phyloP scores from a whole-genome alignment of 495 filamentous ascomycete genomes.

The Amorphotheca resinae region DNA sequence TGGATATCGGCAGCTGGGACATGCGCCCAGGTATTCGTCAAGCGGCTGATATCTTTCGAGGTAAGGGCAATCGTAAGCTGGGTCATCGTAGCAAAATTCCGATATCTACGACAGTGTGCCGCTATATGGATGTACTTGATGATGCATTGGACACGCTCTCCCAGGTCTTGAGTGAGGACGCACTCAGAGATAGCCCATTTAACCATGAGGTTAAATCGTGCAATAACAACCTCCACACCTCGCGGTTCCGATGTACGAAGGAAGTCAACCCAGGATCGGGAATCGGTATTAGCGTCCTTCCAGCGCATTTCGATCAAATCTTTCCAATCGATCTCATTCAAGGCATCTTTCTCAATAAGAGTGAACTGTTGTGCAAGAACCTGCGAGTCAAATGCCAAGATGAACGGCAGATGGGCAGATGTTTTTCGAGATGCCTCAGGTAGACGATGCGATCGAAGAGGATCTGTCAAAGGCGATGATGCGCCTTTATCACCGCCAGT shows the following conservation, averaged over 20 bases:
- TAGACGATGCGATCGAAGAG: conserved; percentile 16
- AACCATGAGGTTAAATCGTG: conserved; percentile 92
- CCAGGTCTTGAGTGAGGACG: conserved; percentile 66
- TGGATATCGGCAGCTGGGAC: conserved; percentile 58
- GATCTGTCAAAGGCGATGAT: conserved; percentile 16
- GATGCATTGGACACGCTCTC: conserved; percentile 74
- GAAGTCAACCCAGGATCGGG: conserved; percentile 85
- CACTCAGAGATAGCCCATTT: conserved; percentile 94
- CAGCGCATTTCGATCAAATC: conserved; percentile 92
- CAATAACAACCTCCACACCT: conserved; percentile 91
- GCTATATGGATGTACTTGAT: conserved; percentile 92
- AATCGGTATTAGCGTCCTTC: conserved; percentile 53
- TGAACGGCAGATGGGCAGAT: conserved; percentile 67
- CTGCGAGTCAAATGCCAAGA: conserved; percentile 83
- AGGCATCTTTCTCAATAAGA: conserved; percentile 87
- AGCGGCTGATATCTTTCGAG: conserved; percentile 63
- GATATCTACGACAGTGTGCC: conserved; percentile 65
- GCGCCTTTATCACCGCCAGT: neutral
- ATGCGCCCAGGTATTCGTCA: conserved; percentile 70
- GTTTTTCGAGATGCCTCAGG: conserved; percentile 19
- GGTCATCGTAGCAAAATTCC: conserved; percentile 94
- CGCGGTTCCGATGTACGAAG: conserved; percentile 66
- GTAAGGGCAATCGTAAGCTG: conserved; percentile 88
- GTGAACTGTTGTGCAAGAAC: conserved; percentile 89
- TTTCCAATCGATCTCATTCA: conserved; percentile 95